Evolutionary conservation across 2,329 filamentous ascomycete species (phyloP), one percentile per base, ranked within the genome.

Genomic region (Fusarium avenaceum): DNA sequence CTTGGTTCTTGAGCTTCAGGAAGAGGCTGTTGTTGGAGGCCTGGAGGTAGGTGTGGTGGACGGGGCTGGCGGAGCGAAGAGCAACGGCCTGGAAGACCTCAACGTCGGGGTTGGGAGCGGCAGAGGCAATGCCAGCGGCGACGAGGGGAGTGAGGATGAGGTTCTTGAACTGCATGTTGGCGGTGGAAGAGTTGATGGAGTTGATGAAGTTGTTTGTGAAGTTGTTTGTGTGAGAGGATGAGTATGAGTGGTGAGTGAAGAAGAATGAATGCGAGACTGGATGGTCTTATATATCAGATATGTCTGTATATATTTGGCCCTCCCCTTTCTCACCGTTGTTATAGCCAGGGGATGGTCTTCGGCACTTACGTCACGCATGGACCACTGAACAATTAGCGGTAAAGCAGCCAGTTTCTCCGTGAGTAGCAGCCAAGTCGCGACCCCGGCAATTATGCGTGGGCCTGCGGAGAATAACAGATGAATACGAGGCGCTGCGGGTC

Each of bases 81-180:
- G 84, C 76, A 72, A 86, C 76, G 61, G 87, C 60, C 66, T 79
- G 76, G 73, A 89, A 89, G 51, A 77, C 75, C 45, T 77, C 75
- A 72, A 67, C 32, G 63, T 57, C 47, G 2, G 19, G 8, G 14
- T 19, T 40, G 50, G 73, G 68, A 26, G 69, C 63, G 53, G 75
- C 74, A 26, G 73, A 48, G 63, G 66, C 70, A 58, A 75, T 57
- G 69, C 74, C 72, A n/a, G 70, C 65, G 56, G 72, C 67, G 53
- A 70, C 43, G 59, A 73, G 60, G 52, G 71, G 65, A 47, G 68
- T 67, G 42, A 74, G 35, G 60, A 70, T 63, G 48, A 70, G 32
- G 13, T 66, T 15, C 55, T 71, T 67, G 64, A 75, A 57, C 66
- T 76, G 74, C 75, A 77, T 77, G 13, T 40, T 72, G 68, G 35